Base-by-base conservation (phyloP, 805 yeast genomes). In the Candida silvatica region DNA sequence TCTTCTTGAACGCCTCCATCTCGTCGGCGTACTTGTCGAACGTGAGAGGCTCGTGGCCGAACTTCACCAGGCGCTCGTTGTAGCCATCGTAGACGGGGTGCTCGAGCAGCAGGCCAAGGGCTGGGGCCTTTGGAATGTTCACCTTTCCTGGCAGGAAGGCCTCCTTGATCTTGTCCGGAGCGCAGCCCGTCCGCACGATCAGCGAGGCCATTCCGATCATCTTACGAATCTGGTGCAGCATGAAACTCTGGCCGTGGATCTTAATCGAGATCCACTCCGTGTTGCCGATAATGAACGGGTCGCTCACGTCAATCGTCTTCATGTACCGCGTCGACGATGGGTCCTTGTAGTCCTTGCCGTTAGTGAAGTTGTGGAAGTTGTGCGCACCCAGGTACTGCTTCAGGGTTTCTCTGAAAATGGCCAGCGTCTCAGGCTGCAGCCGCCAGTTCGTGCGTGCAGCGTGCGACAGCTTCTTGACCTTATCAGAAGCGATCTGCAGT, bases 91-190 rank as follows among this genome's bases (percentile, higher is more conserved):
- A 92, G 9, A 88, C 94, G 0, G 98, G 98, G 38, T 81, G 77
- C 52, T 92, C 97, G 40, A 92, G 69, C 34, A 92, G 62, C 37
- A 92, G 66, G 0, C 98, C 98, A 41, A 92, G 66, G 19, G 97
- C 95, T 4, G 98, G 98, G 0, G 97, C 98, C 59, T 92, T 92
- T 37, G 98, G 98, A 44, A 92, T 83, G 51, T 88, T 87, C 42
- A 92, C 71, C 50, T 79, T 83, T 27, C 71, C 71, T 2, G 74
- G 67, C 4, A 77, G 75, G 54, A 85, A 92, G 3, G 95, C 83
- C 48, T 85, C 84, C 6, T 63, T 53, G 42, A 92, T 83, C 48
- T 95, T 74, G 18, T 71, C 70, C 22, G 73, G 52, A 3, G 97
- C 95, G 51, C 88, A 77, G 8, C 95, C 92, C 15, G 92, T 78